A percentile compares a stretch with the other conserved stretches of the same genome.
These are phyloP conservation scores for Myriosclerotinia scirpicola DNA, from an alignment of 2,329 filamentous ascomycete species.

Conservation along the genomic window DNA sequence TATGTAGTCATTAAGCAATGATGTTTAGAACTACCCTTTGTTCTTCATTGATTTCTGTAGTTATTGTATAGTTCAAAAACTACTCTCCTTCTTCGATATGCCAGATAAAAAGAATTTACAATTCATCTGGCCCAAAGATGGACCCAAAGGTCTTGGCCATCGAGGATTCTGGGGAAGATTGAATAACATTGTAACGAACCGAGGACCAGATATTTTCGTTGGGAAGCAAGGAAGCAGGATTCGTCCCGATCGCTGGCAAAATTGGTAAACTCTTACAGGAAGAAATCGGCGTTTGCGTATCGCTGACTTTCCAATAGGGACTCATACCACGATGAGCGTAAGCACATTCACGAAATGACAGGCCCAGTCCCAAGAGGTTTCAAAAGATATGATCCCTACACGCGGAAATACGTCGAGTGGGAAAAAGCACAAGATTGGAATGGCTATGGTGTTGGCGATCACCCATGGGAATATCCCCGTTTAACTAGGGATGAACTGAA, in stretches of 20 bases:
- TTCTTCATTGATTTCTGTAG: neutral
- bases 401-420: conserved; percentile 37
- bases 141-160: conserved; percentile 30
- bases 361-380: conserved; percentile 26
- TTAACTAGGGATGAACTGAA: conserved; percentile 33
- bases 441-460: conserved; percentile 22
- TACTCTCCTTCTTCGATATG: neutral
- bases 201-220: conserved; percentile 47
- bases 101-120: conserved; percentile 26
- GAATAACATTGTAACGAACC: conserved; percentile 43
- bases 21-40: neutral
- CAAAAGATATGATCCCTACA: conserved; percentile 37
- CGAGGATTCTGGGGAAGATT: conserved; percentile 38
- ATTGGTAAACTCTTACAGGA: conserved; percentile 32
- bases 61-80: neutral
- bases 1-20: conserved; percentile 10
- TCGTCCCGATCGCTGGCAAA: conserved; percentile 36
- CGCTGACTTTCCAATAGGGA: conserved; percentile 34
- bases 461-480: conserved; percentile 30
- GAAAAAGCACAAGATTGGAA: conserved; percentile 28
- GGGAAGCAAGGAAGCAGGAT: conserved; percentile 30
- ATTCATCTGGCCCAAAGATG: conserved; percentile 40
- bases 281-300: neutral
- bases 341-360: conserved; percentile 20
- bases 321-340: conserved; percentile 32